A percentile compares a stretch with the other conserved stretches of the same genome.
Conservation (phyloP, 2,329 filamentous ascomycete genomes). For the Talaromyces funiculosus region DNA sequence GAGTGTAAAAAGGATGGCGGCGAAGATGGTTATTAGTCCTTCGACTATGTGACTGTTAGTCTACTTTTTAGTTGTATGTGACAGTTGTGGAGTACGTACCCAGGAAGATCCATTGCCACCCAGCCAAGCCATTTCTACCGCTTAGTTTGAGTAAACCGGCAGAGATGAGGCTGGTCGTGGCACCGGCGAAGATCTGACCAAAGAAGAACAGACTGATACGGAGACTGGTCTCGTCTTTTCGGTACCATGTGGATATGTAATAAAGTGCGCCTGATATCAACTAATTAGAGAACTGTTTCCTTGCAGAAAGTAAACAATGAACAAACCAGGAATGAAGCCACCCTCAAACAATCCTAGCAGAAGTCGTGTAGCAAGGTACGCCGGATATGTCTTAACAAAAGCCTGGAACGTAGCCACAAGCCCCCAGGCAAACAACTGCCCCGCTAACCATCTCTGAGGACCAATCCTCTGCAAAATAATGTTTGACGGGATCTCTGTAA, state of each 20-base stretch:
- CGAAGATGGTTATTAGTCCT: slow-evolving; percentile 48
- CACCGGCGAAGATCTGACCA: slow-evolving; percentile 49
- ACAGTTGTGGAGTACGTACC: slow-evolving; percentile 14
- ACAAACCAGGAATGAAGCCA: slow-evolving; percentile 51
- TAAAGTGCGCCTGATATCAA: slow-evolving; percentile 26
- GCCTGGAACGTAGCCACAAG: slow-evolving; percentile 52
- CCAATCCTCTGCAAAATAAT: slow-evolving; percentile 50
- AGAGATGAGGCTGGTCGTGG: slow-evolving; percentile 35
- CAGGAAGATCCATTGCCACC: slow-evolving; percentile 56
- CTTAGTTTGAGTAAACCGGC: slow-evolving; percentile 45
- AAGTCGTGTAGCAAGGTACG: slow-evolving; percentile 48
- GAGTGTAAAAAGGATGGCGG: slow-evolving; percentile 33
- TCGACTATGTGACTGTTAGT: slow-evolving; percentile 33
- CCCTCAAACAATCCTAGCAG: slow-evolving; percentile 51
- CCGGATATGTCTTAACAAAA: slow-evolving; percentile 45
- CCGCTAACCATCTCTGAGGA: slow-evolving; percentile 50
- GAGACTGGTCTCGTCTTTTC: slow-evolving; percentile 47
- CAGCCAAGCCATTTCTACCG: slow-evolving; percentile 43
- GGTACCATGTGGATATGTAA: slow-evolving; percentile 53
- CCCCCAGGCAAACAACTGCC: slow-evolving; percentile 51
- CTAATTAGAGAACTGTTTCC: too few species aligned
- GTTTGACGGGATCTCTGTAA: slow-evolving; percentile 47
- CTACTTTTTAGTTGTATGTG: background rate
- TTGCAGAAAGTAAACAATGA: background rate
- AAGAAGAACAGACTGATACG: slow-evolving; percentile 53